These are phyloP conservation scores for Ustilago loliicola DNA, from an alignment of 1,284 basidiomycete genomes.

Conservation along the genomic window DNA sequence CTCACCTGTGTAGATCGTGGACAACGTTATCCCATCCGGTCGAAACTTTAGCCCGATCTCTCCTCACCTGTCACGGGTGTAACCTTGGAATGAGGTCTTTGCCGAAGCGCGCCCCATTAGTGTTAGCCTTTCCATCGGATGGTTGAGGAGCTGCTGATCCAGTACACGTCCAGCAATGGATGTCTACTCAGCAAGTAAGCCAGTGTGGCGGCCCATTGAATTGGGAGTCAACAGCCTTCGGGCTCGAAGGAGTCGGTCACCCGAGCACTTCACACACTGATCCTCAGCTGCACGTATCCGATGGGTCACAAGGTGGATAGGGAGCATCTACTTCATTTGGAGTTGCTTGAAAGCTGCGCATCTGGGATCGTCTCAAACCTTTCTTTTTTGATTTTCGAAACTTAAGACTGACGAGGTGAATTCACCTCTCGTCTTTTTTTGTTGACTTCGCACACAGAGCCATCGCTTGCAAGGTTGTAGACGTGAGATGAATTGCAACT, in stretches of 20 bases:
- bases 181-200: constrained; percentile 57
- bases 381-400: constrained; percentile 29
- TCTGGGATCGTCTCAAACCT: constrained; percentile 52
- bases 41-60: background rate
- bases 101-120: constrained; percentile 57
- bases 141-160: constrained; percentile 53
- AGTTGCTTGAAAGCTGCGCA: constrained; percentile 60
- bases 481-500: background rate
- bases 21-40: background rate
- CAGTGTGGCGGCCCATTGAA: constrained; percentile 48
- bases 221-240: constrained; percentile 48
- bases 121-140: constrained; percentile 58
- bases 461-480: background rate
- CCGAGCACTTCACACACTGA: constrained; percentile 59
- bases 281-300: constrained; percentile 62
- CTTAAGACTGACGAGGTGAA: background rate
- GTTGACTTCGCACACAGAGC: background rate
- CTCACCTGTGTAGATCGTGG: constrained; percentile 17
- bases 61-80: constrained; percentile 53
- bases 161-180: constrained; percentile 52
- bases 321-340: constrained; percentile 47
- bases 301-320: constrained; percentile 51
- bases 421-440: background rate
- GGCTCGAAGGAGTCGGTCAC: constrained; percentile 60
- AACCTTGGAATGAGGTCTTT: constrained; percentile 53